Base-by-base conservation (phyloP, 768 basidiomycete species). In the Guyanaporus albipodus region DNA sequence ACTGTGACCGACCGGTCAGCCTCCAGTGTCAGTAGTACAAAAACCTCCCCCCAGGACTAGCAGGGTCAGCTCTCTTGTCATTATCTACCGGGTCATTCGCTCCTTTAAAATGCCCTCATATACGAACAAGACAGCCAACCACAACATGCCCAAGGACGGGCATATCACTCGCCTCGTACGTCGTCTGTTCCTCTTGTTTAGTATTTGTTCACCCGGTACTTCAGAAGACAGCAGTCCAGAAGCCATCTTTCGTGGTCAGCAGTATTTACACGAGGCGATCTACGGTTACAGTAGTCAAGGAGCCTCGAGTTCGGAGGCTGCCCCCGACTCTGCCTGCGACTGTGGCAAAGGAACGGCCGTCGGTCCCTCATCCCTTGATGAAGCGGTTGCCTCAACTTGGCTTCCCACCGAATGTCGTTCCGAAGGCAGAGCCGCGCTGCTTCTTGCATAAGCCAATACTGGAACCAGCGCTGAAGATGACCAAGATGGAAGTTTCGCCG, bases 211-310 rank as follows among this genome's bases (percentile, higher is more conserved):
- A 28, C 29, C 11, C 11, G 29, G 29, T 12, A 31, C 29, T 31
- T 3, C 22, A 49, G 46, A 17, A 10, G 32, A 32, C 17, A 43
- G n/a, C 23, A 8, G 26, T 8, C 11, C 19, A 22, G 10, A 43
- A 5, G 17, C 37, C 44, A 7, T 55, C n/a, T n/a, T n/a, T 56
- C 22, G 48, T 51, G 17, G 54, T 55, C 4, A 11, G 27, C 8
- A 38, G 36, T n/a, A 1, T 49, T 1, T 17, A 17, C 22, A 38
- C 43, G n/a, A 45, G 44, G 12, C 32, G 54, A 7, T 39, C 39
- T 4, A 26, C 34, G 6, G 6, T 17, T 32, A 7, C 31, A 8
- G 15, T 2, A 11, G 27, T n/a, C n/a, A n/a, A 9, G 17, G 46
- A 26, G 11, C 3, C 35, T 0, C 22, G 18, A 0, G 4, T 26